A percentile compares a stretch with the other conserved stretches of the same genome.
These are phyloP conservation scores for Leccinum arenicola DNA, from an alignment of 768 basidiomycete species.

Conservation along the genomic window DNA sequence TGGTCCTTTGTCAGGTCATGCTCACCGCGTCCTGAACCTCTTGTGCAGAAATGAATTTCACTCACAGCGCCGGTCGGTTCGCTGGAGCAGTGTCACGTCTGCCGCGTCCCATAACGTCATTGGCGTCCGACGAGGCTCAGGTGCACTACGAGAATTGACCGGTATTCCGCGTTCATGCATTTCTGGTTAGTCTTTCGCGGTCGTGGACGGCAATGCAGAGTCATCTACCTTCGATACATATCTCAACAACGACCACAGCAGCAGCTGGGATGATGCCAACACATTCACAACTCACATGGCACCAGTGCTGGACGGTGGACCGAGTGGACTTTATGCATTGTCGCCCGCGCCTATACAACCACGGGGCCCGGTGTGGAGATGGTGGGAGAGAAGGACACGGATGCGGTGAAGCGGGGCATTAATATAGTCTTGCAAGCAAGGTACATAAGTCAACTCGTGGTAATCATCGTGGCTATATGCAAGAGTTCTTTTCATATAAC, in stretches of 20 bases:
- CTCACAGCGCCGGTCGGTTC: constrained; percentile 33
- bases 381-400: too few species aligned
- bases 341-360: constrained; percentile 12
- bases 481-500: not conserved
- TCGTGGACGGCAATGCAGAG: constrained; percentile 6
- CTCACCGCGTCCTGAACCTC: not conserved
- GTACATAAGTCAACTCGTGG: too few species aligned
- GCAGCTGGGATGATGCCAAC: not conserved
- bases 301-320: not conserved
- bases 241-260: constrained; percentile 15
- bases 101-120: too few species aligned
- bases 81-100: constrained; percentile 15
- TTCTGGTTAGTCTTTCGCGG: constrained; percentile 9
- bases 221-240: constrained; percentile 27
- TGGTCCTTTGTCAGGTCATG: not conserved
- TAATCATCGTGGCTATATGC: not conserved
- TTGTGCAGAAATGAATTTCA: constrained; percentile 56
- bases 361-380: too few species aligned
- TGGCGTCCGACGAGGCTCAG: constrained; percentile 28
- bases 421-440: too few species aligned
- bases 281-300: not conserved
- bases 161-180: constrained; percentile 9
- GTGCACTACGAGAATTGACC: constrained; percentile 23
- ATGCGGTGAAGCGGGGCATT: too few species aligned
- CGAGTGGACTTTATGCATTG: constrained; percentile 1